A percentile compares a stretch with the other conserved stretches of the same genome.
phyloP scores from a whole-genome alignment of 257 asterid species.

The Striga asiatica region DNA sequence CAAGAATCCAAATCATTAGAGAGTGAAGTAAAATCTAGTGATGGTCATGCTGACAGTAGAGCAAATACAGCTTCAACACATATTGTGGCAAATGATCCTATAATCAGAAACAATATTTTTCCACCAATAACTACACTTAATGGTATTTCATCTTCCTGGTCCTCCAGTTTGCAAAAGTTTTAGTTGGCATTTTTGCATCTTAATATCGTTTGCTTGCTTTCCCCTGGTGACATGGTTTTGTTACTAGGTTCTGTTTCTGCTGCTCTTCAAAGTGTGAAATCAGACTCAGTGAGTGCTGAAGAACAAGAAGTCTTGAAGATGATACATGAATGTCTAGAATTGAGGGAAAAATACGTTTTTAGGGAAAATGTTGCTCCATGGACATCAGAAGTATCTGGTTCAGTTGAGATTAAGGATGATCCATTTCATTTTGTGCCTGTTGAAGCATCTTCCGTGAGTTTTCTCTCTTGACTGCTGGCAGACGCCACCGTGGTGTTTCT shows the following conservation, averaged over 20 bases:
- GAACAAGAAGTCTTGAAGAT: slow-evolving; percentile 74
- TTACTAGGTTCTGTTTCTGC: slow-evolving; percentile 21
- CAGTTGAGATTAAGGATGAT: slow-evolving; percentile 30
- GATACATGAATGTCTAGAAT: slow-evolving; percentile 69
- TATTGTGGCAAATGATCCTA: slow-evolving; percentile 29
- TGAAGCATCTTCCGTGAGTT: slow-evolving; percentile 77
- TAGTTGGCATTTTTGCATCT: slow-evolving; percentile 13
- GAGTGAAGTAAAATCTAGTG: slow-evolving; percentile 30
- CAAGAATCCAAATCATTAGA: slow-evolving; percentile 33
- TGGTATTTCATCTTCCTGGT: slow-evolving; percentile 45
- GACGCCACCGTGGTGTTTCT: slow-evolving; percentile 11
- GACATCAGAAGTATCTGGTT: slow-evolving; percentile 28
- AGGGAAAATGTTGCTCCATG: slow-evolving; percentile 74
- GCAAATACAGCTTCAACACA: slow-evolving; percentile 24
- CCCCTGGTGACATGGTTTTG: slow-evolving; percentile 9
- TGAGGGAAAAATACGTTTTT: slow-evolving; percentile 74
- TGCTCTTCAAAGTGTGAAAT: slow-evolving; percentile 22
- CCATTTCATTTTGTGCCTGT: slow-evolving; percentile 57
- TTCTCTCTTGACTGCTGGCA: slow-evolving; percentile 16
- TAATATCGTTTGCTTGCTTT: slow-evolving; percentile 15
- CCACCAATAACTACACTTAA: slow-evolving; percentile 36
- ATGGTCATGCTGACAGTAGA: slow-evolving; percentile 27
- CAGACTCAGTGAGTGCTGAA: slow-evolving; percentile 59
- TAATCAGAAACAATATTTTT: slow-evolving; percentile 26
- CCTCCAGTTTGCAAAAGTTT: slow-evolving; percentile 15